Evolutionary conservation across 2,329 filamentous ascomycete species (phyloP), one percentile per base, ranked within the genome.

Genomic region (Magnaporthiopsis incrustans): DNA sequence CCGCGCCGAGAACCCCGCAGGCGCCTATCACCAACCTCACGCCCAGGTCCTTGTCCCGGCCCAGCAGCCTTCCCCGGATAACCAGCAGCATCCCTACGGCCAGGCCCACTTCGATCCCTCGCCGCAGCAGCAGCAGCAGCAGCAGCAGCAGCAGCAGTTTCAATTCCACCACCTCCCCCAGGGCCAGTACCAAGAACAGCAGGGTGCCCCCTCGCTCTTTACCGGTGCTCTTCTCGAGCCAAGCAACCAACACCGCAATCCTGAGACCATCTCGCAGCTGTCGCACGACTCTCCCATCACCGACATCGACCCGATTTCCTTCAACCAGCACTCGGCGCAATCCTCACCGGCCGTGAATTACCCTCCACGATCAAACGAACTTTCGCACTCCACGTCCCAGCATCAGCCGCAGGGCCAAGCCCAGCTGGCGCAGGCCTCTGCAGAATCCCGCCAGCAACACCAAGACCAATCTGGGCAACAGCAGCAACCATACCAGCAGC

Each of bases 201-300:
- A 71, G 59, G 30, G 27, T 10, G 22, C 72, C 73, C 63, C 72
- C 72, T 62, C 75, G 73, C 53, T 66, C 50, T 65, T 65, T 57
- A 69, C 66, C 64, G 69, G 56, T 38, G 61, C 32, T 5, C 56
- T 35, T 32, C 32, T 63, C 53, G 14, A 65, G 65, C 56, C 69
- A 75, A 60, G 69, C 71, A 70, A 75, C 53, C 77, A 79, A 67
- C 76, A 74, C 53, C 77, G 77, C 64, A 87, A 85, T 70, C 75
- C 83, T 33, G 85, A 88, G 72, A 86, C 85, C 6, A 73, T 85
- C 53, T 88, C 85, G 8, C 85, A 87, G 73, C 72, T 85, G 68
- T 88, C 86, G 71, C 80, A 83, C 77, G 86, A 88, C 65, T 87
- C 85, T 44, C 81, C 81, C 50, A 72, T 80, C 25, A 76, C 77